phyloP scores from a whole-genome alignment of 2,329 filamentous ascomycete species.

The Botrytis fabae region DNA sequence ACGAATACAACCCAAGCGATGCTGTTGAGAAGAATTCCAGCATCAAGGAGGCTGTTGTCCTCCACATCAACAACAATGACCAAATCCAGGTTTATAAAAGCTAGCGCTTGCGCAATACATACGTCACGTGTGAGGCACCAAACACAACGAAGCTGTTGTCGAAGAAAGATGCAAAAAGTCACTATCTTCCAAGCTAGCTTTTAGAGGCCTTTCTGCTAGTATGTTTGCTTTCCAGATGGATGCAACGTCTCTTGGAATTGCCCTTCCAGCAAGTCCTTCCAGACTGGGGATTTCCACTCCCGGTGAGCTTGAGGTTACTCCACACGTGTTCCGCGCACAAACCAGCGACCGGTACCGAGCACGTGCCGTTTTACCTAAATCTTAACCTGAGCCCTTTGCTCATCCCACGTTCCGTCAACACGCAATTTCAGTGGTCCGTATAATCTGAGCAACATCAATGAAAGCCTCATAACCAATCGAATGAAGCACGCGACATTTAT shows the following conservation, averaged over 20 bases:
- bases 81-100: not conserved
- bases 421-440: constrained; percentile 7
- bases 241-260: no score
- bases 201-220: no score
- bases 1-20: not conserved
- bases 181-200: no score
- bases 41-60: no score
- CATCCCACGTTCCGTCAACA: constrained; percentile 13
- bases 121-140: no score
- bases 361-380: constrained; percentile 2
- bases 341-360: not conserved
- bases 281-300: not conserved
- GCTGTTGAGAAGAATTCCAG: not conserved
- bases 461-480: constrained; percentile 22
- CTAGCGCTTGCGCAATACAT: not conserved
- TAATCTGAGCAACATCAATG: not conserved
- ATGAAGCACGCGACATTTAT: constrained; percentile 25
- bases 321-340: not conserved
- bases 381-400: not conserved
- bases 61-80: not conserved
- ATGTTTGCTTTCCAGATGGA: no score
- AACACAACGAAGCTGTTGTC: no score
- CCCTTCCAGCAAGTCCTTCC: no score
- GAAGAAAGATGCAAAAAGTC: no score
- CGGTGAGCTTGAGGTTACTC: not conserved